A percentile compares a stretch with the other conserved stretches of the same genome.
Conservation (phyloP, 2,329 filamentous ascomycete genomes). For the Cucurbitaria berberidis region DNA sequence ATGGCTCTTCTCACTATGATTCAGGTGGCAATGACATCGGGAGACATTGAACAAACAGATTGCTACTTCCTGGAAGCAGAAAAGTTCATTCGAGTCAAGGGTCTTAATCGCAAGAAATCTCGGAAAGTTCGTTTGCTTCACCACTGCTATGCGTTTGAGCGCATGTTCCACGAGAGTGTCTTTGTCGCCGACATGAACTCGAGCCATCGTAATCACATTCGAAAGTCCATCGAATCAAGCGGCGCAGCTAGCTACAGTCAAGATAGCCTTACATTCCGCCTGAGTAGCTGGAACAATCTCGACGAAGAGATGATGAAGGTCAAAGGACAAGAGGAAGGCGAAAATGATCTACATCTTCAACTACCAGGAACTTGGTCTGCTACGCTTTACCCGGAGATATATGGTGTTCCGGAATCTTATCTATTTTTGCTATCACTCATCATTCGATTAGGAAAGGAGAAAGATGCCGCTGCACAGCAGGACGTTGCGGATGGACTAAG, state of each 20-base stretch:
- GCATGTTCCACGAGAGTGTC: conserved; percentile 55
- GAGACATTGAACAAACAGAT: conserved; percentile 44
- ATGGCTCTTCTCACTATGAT: conserved; percentile 55
- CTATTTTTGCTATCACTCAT: conserved; percentile 41
- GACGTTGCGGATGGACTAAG: conserved; percentile 9
- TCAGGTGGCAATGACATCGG: conserved; percentile 45
- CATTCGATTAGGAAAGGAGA: conserved; percentile 54
- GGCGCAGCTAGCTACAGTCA: conserved; percentile 27
- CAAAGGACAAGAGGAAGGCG: conserved; percentile 50
- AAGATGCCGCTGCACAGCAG: conserved; percentile 38
- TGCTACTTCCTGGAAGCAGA: conserved; percentile 54
- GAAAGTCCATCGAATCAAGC: conserved; percentile 21
- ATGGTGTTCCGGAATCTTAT: conserved; percentile 53
- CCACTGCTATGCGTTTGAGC: conserved; percentile 56
- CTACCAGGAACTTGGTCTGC: conserved; percentile 49
- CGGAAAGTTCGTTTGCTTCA: conserved; percentile 54
- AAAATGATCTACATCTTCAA: conserved; percentile 55
- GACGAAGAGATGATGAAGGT: conserved; percentile 40
- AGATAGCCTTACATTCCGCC: conserved; percentile 45
- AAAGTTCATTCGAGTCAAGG: conserved; percentile 51
- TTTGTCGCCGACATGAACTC: conserved; percentile 11
- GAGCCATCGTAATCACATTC: conserved; percentile 15
- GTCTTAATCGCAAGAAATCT: conserved; percentile 50
- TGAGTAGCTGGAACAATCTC: conserved; percentile 39
- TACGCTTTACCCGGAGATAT: conserved; percentile 55